Percentiles rank a stretch among this genome's conserved stretches.
These are phyloP conservation scores for Craspedostauros australis DNA, from an alignment of 108 stramenopile species.

Conservation along the genomic window DNA sequence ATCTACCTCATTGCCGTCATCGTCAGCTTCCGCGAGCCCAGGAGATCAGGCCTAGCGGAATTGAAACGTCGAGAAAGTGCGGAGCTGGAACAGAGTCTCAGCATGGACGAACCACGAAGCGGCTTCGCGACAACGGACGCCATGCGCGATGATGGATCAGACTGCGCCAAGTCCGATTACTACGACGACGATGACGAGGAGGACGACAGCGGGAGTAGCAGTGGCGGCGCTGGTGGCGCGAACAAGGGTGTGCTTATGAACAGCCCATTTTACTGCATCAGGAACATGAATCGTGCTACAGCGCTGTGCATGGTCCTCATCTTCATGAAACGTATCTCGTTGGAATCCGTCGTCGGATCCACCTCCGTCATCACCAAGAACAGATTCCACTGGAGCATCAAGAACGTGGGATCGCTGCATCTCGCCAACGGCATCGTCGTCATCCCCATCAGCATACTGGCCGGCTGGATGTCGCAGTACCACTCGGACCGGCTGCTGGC, in stretches of 20 bases:
- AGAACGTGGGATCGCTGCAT: conserved; percentile 59
- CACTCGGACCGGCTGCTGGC: conserved; percentile 37
- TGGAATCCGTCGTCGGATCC: conserved; percentile 38
- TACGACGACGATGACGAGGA: no score
- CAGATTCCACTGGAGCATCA: conserved; percentile 56
- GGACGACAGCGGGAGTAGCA: no score
- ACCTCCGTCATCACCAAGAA: conserved; percentile 67
- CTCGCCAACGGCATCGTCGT: conserved; percentile 60
- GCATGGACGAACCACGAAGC: no score
- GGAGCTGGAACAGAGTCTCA: conserved; percentile 7
- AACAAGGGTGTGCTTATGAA: no score
- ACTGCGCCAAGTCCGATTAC: no score
- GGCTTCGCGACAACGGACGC: no score
- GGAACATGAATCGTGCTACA: conserved; percentile 11
- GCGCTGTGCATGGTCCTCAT: conserved; percentile 44
- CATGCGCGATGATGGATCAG: no score
- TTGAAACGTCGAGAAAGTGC: conserved; percentile 25
- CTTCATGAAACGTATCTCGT: conserved; percentile 64
- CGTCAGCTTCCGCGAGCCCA: conserved; percentile 41
- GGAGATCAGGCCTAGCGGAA: conserved; percentile 49
- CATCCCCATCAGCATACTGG: conserved; percentile 55
- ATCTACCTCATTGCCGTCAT: conserved; percentile 27
- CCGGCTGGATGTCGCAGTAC: conserved; percentile 50
- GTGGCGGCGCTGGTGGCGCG: no score
- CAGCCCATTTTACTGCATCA: no score